Evolutionary conservation across 169 alveolate species (phyloP).

Genomic region (Neospora caninum): DNA sequence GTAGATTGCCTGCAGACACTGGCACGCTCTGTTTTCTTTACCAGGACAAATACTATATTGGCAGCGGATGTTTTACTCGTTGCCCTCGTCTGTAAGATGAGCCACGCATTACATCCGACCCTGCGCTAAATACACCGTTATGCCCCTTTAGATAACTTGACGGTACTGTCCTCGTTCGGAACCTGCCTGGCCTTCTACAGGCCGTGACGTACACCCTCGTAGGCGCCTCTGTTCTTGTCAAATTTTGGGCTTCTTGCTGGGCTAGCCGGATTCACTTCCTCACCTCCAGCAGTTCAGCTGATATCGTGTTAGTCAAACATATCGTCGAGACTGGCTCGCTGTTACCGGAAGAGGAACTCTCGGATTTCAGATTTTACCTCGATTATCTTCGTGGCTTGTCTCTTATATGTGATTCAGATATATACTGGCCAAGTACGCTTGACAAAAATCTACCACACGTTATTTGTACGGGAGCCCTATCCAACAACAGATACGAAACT

Average conservation of each 20-base stretch:
- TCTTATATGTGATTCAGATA: not conserved
- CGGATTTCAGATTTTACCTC: not conserved
- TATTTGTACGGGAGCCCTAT: not conserved
- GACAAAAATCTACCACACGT: not conserved
- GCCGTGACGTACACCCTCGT: not conserved
- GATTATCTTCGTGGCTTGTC: not conserved
- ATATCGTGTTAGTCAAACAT: not conserved
- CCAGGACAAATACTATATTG: not conserved
- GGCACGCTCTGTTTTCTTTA: not conserved
- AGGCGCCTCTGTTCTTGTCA: not conserved
- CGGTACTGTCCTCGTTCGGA: not conserved
- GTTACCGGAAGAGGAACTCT: not conserved
- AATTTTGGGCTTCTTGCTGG: not conserved
- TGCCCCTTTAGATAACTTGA: not conserved
- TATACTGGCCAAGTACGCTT: not conserved
- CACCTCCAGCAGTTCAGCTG: conserved; percentile 23
- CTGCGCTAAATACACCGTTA: not conserved
- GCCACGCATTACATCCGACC: not conserved
- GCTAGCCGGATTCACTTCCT: not conserved
- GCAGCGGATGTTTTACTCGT: conserved; percentile 4
- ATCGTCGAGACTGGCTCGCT: not conserved
- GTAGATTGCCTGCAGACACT: not conserved
- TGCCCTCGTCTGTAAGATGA: conserved; percentile 14
- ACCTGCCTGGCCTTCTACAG: not conserved
- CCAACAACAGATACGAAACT: not conserved